A percentile compares a stretch with the other conserved stretches of the same genome.
These are phyloP conservation scores for Rhizophagus sp. DNA, from an alignment of 192 early-diverging fungal genomes.

Conservation along the genomic window DNA sequence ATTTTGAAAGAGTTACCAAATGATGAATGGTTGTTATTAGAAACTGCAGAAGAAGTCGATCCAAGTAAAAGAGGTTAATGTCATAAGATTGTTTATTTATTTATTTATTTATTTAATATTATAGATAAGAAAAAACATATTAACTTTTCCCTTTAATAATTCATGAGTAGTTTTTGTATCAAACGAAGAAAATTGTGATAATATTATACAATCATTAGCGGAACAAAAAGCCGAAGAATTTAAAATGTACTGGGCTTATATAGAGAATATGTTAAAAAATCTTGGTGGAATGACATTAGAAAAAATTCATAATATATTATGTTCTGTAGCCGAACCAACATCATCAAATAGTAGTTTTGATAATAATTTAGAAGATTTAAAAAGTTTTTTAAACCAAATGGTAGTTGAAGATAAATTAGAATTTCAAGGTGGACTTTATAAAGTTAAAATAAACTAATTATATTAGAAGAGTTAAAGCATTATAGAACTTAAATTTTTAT, in stretches of 20 bases:
- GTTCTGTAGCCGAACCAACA: not conserved
- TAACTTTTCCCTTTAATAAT: no score
- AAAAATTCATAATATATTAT: not conserved
- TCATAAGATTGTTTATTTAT: not conserved
- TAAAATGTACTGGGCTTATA: not conserved
- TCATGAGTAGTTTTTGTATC: not conserved
- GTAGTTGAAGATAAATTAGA: constrained; percentile 3
- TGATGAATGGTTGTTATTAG: constrained; percentile 25
- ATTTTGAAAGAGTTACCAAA: not conserved
- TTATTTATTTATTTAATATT: not conserved
- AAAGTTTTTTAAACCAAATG: not conserved
- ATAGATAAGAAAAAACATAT: no score
- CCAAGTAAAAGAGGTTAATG: not conserved
- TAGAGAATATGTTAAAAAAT: constrained; percentile 7
- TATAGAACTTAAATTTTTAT: no score
- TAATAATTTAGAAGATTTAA: not conserved
- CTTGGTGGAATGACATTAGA: constrained; percentile 5
- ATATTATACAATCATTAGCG: not conserved
- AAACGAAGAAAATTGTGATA: not conserved
- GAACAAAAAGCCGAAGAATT: constrained; percentile 7
- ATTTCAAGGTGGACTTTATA: not conserved
- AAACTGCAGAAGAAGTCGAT: not conserved
- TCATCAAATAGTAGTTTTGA: not conserved
- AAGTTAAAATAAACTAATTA: not conserved
- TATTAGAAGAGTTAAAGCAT: not conserved